Percentiles rank a stretch among this genome's conserved stretches.
phyloP scores from a whole-genome alignment of 2,329 filamentous ascomycete genomes.

The Nothomitra cinnamomea region DNA sequence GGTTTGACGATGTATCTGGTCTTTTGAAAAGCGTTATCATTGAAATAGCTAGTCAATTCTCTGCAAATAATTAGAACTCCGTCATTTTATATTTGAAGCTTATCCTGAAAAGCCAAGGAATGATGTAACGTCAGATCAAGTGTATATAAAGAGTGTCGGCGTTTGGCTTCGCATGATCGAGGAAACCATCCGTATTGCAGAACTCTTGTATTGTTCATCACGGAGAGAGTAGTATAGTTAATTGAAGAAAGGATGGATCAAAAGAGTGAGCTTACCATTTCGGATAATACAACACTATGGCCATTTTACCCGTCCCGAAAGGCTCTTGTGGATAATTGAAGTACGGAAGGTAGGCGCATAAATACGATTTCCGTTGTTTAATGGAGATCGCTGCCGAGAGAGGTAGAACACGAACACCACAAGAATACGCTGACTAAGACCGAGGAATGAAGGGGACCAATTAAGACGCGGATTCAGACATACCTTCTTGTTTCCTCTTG shows the following conservation, averaged over 20 bases:
- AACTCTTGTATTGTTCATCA: slow-evolving; percentile 30
- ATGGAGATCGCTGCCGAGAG: too few relatives aligned
- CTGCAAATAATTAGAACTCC: not conserved
- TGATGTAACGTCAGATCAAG: slow-evolving; percentile 25
- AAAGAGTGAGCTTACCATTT: not conserved
- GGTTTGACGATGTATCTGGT: slow-evolving; percentile 5
- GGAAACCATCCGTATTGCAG: slow-evolving; percentile 31
- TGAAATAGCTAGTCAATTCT: not conserved
- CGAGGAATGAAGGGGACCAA: not conserved
- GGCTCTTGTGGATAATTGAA: not conserved
- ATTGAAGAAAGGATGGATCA: not conserved
- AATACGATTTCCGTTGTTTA: too few relatives aligned
- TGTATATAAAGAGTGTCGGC: slow-evolving; percentile 31
- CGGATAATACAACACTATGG: too few relatives aligned
- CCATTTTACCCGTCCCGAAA: too few relatives aligned
- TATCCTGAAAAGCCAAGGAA: not conserved
- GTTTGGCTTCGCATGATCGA: slow-evolving; percentile 21
- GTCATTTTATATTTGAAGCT: not conserved
- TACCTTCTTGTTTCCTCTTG: not conserved
- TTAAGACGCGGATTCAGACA: not conserved
- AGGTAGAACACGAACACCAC: not conserved
- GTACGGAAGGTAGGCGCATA: too few relatives aligned
- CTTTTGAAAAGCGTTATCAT: not conserved
- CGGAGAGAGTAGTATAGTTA: slow-evolving; percentile 2
- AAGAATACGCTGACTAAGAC: not conserved